Evolutionary conservation across 768 basidiomycete genomes (phyloP).

Genomic region (Agaricus subrufescens): DNA sequence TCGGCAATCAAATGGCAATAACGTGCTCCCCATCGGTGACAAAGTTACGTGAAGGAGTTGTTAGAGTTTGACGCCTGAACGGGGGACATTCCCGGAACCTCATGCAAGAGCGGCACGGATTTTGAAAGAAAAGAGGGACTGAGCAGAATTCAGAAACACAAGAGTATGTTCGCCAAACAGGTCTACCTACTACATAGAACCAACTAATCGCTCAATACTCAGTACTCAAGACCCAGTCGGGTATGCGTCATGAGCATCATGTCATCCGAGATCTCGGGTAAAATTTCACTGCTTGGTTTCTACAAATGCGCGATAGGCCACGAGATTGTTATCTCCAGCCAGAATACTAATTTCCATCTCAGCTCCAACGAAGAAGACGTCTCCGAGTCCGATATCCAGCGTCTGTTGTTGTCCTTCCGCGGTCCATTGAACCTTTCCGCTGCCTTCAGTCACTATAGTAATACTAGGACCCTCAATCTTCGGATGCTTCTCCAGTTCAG

Average conservation of each 20-base stretch:
- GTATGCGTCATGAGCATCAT: neutral
- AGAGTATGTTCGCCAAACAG: no score
- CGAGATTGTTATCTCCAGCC: slow-evolving; percentile 34
- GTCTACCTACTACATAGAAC: no score
- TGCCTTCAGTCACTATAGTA: slow-evolving; percentile 68
- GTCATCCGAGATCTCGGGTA: neutral
- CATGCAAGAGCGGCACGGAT: no score
- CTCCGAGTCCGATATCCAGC: slow-evolving; percentile 53
- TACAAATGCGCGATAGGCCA: slow-evolving; percentile 69
- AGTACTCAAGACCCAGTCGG: no score
- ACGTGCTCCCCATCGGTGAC: no score
- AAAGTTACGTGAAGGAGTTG: no score
- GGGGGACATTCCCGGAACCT: no score
- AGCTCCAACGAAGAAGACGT: slow-evolving; percentile 82
- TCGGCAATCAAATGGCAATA: no score
- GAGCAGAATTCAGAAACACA: no score
- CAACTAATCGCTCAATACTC: no score
- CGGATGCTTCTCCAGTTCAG: slow-evolving; percentile 49
- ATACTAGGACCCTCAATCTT: slow-evolving; percentile 82
- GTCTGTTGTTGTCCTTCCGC: slow-evolving; percentile 17
- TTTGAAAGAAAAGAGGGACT: no score
- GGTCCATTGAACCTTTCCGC: slow-evolving; percentile 52
- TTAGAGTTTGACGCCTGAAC: no score
- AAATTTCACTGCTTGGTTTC: slow-evolving; percentile 21
- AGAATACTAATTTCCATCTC: slow-evolving; percentile 49